Evolutionary conservation across 1,284 basidiomycete genomes (phyloP).

Genomic region (Pseudozyma sp.): DNA sequence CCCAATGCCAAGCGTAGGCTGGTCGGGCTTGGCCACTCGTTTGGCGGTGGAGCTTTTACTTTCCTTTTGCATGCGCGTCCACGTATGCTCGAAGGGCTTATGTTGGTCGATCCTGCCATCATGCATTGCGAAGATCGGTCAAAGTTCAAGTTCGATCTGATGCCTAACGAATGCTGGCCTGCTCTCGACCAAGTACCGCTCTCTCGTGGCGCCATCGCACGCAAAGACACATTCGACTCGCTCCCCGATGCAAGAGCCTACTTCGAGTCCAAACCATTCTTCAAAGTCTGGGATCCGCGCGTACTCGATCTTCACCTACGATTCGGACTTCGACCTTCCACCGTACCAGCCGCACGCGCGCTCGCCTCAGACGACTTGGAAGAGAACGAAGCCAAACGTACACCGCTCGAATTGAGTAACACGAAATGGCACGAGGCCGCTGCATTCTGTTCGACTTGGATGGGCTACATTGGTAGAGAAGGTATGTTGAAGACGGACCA

Average conservation of each 20-base stretch:
- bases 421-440: constrained; percentile 61
- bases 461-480: constrained; percentile 30
- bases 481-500: constrained; percentile 21
- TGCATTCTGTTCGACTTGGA: constrained; percentile 48
- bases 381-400: constrained; percentile 33
- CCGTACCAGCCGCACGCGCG: constrained; percentile 14
- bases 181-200: constrained; percentile 52
- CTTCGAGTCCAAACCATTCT: constrained; percentile 78
- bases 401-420: constrained; percentile 51
- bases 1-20: constrained; percentile 67
- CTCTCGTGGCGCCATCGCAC: constrained; percentile 73
- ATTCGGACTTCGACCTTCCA: constrained; percentile 72
- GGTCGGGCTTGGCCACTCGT: constrained; percentile 82
- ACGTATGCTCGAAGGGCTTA: constrained; percentile 77
- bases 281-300: constrained; percentile 78
- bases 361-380: constrained; percentile 31
- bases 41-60: constrained; percentile 68
- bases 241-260: constrained; percentile 38
- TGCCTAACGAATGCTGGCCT: constrained; percentile 16
- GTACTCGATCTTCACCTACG: constrained; percentile 79
- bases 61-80: constrained; percentile 77
- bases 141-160: constrained; percentile 14
- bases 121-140: constrained; percentile 63
- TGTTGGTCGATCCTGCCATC: constrained; percentile 85
- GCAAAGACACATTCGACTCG: constrained; percentile 77